Conservation (phyloP, 2,329 filamentous ascomycete genomes). For the Botryosphaeria dothidea region DNA sequence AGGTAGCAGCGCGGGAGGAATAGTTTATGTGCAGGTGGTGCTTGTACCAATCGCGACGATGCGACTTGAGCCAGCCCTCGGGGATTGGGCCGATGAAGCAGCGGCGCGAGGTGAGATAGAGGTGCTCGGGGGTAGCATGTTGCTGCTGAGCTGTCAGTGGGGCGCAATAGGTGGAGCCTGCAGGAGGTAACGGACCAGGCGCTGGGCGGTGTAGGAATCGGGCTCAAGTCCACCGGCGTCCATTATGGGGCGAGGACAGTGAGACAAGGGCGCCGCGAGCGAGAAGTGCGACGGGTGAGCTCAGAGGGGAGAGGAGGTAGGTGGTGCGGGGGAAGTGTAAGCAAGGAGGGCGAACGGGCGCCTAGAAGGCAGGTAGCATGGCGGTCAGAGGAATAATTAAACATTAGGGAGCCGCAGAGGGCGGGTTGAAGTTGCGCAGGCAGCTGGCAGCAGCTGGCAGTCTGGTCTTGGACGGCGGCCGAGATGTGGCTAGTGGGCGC, state of each 20-base stretch:
- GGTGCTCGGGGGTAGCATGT: constrained; percentile 62
- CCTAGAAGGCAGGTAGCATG: not conserved
- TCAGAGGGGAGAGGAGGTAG: not conserved
- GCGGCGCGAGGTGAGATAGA: constrained; percentile 62
- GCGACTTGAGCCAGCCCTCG: constrained; percentile 63
- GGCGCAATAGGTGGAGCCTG: not conserved
- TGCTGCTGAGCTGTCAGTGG: constrained; percentile 41
- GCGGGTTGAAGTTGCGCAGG: not conserved
- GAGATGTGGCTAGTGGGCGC: not conserved
- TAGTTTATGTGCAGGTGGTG: constrained; percentile 48
- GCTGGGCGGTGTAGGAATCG: constrained; percentile 56
- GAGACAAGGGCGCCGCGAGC: constrained; percentile 6
- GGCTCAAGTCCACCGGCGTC: constrained; percentile 23
- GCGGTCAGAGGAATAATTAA: not conserved
- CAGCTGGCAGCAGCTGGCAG: not conserved
- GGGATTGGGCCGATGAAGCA: constrained; percentile 68
- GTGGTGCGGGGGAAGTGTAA: not conserved
- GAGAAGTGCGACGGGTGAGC: not conserved
- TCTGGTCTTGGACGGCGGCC: not conserved
- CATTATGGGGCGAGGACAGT: constrained; percentile 4
- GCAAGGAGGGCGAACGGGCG: not conserved
- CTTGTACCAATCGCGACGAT: constrained; percentile 65
- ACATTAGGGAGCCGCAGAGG: not conserved
- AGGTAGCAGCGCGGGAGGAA: constrained; percentile 50
- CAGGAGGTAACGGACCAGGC: constrained; percentile 33